Percentiles rank a stretch among this genome's conserved stretches.
These are phyloP conservation scores for Yamadazyma atmosphaerica DNA, from an alignment of 1,139 yeast genomes.

Conservation along the genomic window DNA sequence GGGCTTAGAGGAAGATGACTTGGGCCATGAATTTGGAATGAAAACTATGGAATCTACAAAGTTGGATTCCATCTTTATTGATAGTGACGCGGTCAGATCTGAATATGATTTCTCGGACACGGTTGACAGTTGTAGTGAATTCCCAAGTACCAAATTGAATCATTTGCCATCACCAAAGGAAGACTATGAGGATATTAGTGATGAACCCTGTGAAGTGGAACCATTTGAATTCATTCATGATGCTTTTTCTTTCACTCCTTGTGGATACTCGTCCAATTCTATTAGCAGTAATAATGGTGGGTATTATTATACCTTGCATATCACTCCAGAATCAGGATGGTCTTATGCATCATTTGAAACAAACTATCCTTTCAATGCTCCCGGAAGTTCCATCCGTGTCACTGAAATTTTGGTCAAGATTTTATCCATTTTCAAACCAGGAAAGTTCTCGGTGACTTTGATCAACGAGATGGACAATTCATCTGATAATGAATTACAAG, in stretches of 20 bases:
- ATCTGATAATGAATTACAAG: slow-evolving; percentile 11
- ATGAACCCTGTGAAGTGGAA: slow-evolving; percentile 22
- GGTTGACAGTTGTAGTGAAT: slow-evolving; percentile 13
- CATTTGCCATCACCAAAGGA: slow-evolving; percentile 42
- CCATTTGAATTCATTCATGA: slow-evolving; percentile 55
- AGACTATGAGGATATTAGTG: slow-evolving; percentile 16
- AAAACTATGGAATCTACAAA: slow-evolving; percentile 63
- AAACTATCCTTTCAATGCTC: slow-evolving; percentile 57
- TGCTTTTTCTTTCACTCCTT: slow-evolving; percentile 92
- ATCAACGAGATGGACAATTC: slow-evolving; percentile 39
- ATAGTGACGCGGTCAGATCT: slow-evolving; percentile 4
- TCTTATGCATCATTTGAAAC: slow-evolving; percentile 96
- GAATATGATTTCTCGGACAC: neutral
- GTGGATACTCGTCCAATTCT: slow-evolving; percentile 92
- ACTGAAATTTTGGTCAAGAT: slow-evolving; percentile 57
- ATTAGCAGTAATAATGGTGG: slow-evolving; percentile 54
- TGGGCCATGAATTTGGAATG: slow-evolving; percentile 77
- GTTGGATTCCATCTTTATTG: slow-evolving; percentile 58
- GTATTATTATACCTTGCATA: slow-evolving; percentile 85
- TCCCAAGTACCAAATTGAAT: slow-evolving; percentile 13
- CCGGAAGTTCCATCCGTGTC: slow-evolving; percentile 37
- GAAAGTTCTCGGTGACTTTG: slow-evolving; percentile 72
- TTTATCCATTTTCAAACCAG: slow-evolving; percentile 68
- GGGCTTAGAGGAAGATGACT: slow-evolving; percentile 56
- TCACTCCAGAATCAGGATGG: slow-evolving; percentile 93